phyloP scores from a whole-genome alignment of 148 eudicot species.

The Amaranthus hypochondriacus region DNA sequence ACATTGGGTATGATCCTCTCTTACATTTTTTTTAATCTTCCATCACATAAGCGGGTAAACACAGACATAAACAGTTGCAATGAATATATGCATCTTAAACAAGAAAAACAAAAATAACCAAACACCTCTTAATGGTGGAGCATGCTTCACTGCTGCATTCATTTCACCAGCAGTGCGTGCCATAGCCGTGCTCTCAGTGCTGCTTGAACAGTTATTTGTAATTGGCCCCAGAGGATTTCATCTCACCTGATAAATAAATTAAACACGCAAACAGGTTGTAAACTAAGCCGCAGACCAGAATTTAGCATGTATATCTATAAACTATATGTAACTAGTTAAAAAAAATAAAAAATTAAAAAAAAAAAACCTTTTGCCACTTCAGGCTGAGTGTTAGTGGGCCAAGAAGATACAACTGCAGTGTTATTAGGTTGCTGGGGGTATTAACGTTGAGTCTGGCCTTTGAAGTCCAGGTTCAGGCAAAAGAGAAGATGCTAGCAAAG shows the following conservation, averaged over 20 bases:
- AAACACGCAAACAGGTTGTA: constrained; percentile 8
- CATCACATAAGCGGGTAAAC: background rate
- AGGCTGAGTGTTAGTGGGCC: constrained; percentile 45
- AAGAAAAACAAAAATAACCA: background rate
- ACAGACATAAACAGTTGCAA: background rate
- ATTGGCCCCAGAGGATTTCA: constrained; percentile 30
- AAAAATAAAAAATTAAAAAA: background rate
- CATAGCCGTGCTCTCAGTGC: constrained; percentile 65
- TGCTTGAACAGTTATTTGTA: constrained; percentile 55
- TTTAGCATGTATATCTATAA: constrained; percentile 8
- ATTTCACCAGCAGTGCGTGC: constrained; percentile 42
- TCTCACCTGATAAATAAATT: constrained; percentile 39
- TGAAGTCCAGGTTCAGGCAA: constrained; percentile 42
- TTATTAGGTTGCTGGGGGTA: constrained; percentile 33
- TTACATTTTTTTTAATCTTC: too few species aligned
- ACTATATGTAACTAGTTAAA: background rate
- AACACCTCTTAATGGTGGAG: constrained; percentile 53
- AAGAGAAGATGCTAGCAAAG: constrained; percentile 34
- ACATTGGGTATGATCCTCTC: too few species aligned
- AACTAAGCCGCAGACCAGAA: background rate
- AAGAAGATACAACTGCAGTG: constrained; percentile 38
- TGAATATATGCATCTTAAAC: background rate
- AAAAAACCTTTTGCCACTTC: constrained; percentile 45
- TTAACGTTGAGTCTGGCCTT: constrained; percentile 40
- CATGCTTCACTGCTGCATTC: constrained; percentile 47